Evolutionary conservation across 2,329 filamentous ascomycete genomes (phyloP), one percentile per base, ranked within the genome.

Genomic region (Teratosphaeria destructans): DNA sequence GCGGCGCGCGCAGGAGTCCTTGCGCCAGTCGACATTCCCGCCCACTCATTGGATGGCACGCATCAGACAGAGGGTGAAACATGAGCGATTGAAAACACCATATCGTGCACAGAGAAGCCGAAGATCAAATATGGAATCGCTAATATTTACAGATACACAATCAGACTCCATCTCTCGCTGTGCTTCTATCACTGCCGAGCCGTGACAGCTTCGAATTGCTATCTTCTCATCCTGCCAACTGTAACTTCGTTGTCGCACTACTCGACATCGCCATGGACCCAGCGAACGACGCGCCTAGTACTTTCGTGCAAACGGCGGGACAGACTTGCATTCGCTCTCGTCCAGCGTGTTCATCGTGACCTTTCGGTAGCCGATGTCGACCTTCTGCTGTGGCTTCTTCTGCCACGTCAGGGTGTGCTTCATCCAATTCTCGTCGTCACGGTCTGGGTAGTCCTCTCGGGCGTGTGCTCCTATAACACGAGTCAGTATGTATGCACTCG

Each of bases 361-460:
- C 65, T 82, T 81, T 76, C 94, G 85, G 84, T 97, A 97, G 64
- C 84, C 81, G 64, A 97, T 81, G 63, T 97, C 88, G 59, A 94
- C 85, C 79, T 90, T 85, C 73, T 88, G 88, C 71, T 97, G 93
- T 37, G 92, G 89, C 73, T 86, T 75, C 87, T 90, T 95, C 83
- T 99, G 94, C 88, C 88, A 99, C 66, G 87, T 90, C 63, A 99
- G 84, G 54, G 90, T 95, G 84, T 99, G 94, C 87, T 97, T 97
- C 93, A 96, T 96, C 93, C 93, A 97, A 76, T 95, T 88, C 77
- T 86, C 82, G 74, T 99, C 94, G 73, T 97, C 90, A 80, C 94
- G 88, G 19, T 97, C 92, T 60, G 93, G 93, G 83, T 77, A 97
- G 75, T 99, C 94, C 81, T 99, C 94, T 67, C 94, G 89, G 66